Conservation (phyloP, 2,329 filamentous ascomycete species). For the Knufia fluminis region DNA sequence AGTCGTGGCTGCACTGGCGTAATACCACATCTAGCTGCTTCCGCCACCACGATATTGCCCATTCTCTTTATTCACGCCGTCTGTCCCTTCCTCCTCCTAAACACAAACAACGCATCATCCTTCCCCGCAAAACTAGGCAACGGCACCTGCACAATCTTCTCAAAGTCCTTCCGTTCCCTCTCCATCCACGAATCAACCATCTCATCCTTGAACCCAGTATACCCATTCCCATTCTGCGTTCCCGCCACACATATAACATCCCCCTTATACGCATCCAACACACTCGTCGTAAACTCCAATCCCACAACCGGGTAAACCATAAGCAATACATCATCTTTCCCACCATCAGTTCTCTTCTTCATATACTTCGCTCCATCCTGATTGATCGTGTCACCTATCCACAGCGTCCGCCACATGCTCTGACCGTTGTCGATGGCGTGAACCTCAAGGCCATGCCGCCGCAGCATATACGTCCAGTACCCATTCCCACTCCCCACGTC, state of each 20-base stretch:
- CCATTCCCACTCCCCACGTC: constrained; percentile 65
- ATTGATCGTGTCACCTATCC: constrained; percentile 58
- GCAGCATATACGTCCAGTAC: constrained; percentile 66
- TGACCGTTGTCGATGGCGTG: constrained; percentile 58
- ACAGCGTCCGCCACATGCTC: constrained; percentile 58
- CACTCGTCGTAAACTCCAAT: constrained; percentile 52
- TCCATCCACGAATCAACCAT: constrained; percentile 62
- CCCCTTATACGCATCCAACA: constrained; percentile 53
- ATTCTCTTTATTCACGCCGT: background rate
- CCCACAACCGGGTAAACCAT: constrained; percentile 66
- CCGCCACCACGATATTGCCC: no score
- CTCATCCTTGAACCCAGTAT: constrained; percentile 57
- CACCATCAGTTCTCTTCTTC: constrained; percentile 35
- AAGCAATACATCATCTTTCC: constrained; percentile 51
- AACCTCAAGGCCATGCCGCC: constrained; percentile 47
- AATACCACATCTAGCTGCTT: no score
- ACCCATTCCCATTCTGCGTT: constrained; percentile 65
- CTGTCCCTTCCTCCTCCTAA: constrained; percentile 25
- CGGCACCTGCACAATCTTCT: constrained; percentile 53
- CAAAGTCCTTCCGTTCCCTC: constrained; percentile 43
- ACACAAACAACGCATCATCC: constrained; percentile 65
- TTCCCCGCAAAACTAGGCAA: constrained; percentile 68
- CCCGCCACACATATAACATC: constrained; percentile 62
- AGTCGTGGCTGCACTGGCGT: no score
- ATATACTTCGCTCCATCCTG: constrained; percentile 54